Percentiles rank a stretch among this genome's conserved stretches.
Conservation (phyloP, 2,329 filamentous ascomycete species). For the Tolypocladium tropicale region DNA sequence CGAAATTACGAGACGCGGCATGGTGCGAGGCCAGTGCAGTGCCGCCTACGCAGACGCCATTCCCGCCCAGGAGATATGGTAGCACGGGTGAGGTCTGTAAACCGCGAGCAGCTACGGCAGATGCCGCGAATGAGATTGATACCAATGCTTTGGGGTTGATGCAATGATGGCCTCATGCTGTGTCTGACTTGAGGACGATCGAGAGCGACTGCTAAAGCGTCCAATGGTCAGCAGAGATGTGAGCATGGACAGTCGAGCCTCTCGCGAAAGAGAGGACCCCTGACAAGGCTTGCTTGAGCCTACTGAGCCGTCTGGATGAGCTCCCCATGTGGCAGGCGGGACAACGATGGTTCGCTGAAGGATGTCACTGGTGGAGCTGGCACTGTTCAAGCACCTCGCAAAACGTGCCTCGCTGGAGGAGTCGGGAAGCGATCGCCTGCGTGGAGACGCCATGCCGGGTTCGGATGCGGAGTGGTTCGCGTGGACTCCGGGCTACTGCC, state of each 20-base stretch:
- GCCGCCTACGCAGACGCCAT: too few relatives aligned
- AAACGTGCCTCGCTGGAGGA: background rate
- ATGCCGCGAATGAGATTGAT: background rate
- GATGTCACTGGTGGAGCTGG: background rate
- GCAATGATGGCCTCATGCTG: background rate
- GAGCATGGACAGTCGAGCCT: background rate
- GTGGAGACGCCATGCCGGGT: too few relatives aligned
- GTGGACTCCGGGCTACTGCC: background rate
- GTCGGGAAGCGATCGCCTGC: too few relatives aligned
- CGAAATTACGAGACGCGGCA: background rate
- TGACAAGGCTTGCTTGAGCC: too few relatives aligned
- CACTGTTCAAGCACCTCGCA: too few relatives aligned
- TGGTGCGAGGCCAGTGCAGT: background rate
- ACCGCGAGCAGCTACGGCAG: too few relatives aligned
- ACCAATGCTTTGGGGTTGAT: too few relatives aligned
- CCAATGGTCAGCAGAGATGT: background rate
- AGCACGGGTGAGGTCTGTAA: too few relatives aligned
- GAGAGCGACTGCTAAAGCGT: background rate
- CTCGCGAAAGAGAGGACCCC: too few relatives aligned
- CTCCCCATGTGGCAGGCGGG: conserved; percentile 8
- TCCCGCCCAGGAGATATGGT: too few relatives aligned
- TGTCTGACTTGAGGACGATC: background rate
- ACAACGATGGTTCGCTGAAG: conserved; percentile 8
- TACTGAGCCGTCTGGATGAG: too few relatives aligned
- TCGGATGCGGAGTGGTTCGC: too few relatives aligned